phyloP scores from a whole-genome alignment of 1,284 basidiomycete genomes.

The Wallemia hederae region DNA sequence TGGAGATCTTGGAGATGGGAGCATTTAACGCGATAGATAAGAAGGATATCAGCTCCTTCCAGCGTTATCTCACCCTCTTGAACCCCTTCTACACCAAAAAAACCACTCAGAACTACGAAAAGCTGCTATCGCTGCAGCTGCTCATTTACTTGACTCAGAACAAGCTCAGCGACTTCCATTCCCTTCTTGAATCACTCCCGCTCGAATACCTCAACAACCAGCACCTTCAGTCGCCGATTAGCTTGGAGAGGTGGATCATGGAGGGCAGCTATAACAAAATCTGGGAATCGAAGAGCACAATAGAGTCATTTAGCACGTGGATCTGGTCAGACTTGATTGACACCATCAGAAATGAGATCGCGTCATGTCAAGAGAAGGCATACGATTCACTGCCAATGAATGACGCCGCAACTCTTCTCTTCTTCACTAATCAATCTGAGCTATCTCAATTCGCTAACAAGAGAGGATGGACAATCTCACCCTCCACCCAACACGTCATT shows the following conservation, averaged over 20 bases:
- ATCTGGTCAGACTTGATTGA: not conserved
- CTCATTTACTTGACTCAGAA: conserved; percentile 84
- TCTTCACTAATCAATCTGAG: conserved; percentile 52
- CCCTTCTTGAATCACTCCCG: conserved; percentile 73
- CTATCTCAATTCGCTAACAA: conserved; percentile 44
- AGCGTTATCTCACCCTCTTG: conserved; percentile 77
- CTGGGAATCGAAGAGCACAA: conserved; percentile 66
- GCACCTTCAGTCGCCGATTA: conserved; percentile 57
- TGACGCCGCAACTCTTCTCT: conserved; percentile 60
- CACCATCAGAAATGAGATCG: conserved; percentile 52
- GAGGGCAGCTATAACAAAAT: conserved; percentile 95
- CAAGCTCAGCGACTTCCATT: conserved; percentile 91
- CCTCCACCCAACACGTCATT: not conserved
- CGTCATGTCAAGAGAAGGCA: conserved; percentile 67
- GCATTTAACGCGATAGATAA: conserved; percentile 73
- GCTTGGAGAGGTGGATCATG: conserved; percentile 91
- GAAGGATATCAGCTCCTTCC: conserved; percentile 67
- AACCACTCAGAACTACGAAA: conserved; percentile 6
- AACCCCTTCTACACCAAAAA: conserved; percentile 67
- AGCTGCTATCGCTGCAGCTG: conserved; percentile 34
- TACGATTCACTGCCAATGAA: conserved; percentile 62
- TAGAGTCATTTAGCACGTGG: not conserved
- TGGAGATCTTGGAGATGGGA: conserved; percentile 80
- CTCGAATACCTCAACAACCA: conserved; percentile 35
- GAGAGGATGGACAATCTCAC: conserved; percentile 9